These are phyloP conservation scores for Debaryomycetaceae sp. DNA, from an alignment of 1,139 yeast genomes.

Conservation along the genomic window DNA sequence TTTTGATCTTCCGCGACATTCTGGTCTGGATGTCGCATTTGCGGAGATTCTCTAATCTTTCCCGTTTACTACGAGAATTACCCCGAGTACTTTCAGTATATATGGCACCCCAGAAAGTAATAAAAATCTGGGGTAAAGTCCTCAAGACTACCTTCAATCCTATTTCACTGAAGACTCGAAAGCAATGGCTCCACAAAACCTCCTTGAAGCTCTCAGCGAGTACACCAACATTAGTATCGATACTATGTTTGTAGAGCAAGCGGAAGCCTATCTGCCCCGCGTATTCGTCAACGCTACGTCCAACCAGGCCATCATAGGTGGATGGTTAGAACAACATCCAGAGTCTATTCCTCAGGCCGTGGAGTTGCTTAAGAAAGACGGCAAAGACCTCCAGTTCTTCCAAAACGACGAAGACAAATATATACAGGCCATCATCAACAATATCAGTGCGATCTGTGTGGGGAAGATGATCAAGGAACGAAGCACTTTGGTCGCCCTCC, in stretches of 20 bases:
- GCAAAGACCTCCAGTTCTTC: constrained; percentile 8
- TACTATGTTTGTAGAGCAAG: constrained; percentile 18
- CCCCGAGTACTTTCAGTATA: background rate
- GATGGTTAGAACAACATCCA: constrained; percentile 17
- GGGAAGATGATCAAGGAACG: constrained; percentile 15
- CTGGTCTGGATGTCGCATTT: background rate
- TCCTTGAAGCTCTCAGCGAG: constrained; percentile 16
- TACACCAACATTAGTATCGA: constrained; percentile 19
- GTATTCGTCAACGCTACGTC: constrained; percentile 22
- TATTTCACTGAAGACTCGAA: too few relatives aligned
- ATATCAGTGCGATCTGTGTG: constrained; percentile 20
- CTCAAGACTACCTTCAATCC: too few relatives aligned
- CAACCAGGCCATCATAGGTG: constrained; percentile 21
- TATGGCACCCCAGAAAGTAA: too few relatives aligned
- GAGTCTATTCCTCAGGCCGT: constrained; percentile 15
- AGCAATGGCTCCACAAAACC: background rate
- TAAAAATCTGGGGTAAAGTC: too few relatives aligned
- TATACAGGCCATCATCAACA: constrained; percentile 15
- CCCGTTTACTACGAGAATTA: background rate
- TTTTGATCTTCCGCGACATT: too few relatives aligned
- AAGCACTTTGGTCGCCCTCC: constrained; percentile 15
- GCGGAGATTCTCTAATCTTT: background rate
- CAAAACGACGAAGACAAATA: constrained; percentile 9
- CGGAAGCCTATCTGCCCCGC: background rate
- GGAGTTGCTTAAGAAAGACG: constrained; percentile 9